Conservation (phyloP, 306 rosid species). For the Casuarina glauca region DNA sequence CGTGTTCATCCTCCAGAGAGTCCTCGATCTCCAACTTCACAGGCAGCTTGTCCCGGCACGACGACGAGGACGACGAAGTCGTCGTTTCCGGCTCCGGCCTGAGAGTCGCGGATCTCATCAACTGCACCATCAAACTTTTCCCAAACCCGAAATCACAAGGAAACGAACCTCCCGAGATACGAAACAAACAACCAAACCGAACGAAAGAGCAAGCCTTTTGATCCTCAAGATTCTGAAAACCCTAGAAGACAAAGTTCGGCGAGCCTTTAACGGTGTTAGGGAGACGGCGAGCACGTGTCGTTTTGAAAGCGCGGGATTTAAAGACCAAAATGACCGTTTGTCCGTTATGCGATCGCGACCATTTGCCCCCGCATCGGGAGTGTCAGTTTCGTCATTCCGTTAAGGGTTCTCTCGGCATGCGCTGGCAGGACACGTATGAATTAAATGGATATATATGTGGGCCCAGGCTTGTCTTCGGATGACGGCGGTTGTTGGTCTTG, state of each 20-base stretch:
- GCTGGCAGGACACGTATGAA: constrained; percentile 43
- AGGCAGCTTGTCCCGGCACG: constrained; percentile 42
- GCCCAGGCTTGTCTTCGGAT: constrained; percentile 10
- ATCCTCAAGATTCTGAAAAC: constrained; percentile 41
- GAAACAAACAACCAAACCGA: constrained; percentile 5
- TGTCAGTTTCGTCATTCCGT: background rate
- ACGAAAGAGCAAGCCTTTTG: background rate
- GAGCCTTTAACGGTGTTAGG: constrained; percentile 30
- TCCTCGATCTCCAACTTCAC: constrained; percentile 84
- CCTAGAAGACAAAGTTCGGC: constrained; percentile 28
- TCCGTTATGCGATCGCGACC: background rate
- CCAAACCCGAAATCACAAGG: background rate
- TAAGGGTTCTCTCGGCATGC: constrained; percentile 2
- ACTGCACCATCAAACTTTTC: constrained; percentile 48
- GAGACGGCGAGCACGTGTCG: constrained; percentile 43
- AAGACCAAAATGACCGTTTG: constrained; percentile 11
- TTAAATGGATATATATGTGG: constrained; percentile 41
- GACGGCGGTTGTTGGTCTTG: constrained; percentile 35
- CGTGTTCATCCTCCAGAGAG: constrained; percentile 57
- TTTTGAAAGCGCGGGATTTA: background rate
- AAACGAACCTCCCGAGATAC: constrained; percentile 3
- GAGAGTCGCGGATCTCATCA: constrained; percentile 56
- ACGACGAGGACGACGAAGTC: constrained; percentile 29
- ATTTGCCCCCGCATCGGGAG: background rate
- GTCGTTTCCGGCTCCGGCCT: constrained; percentile 40